These are phyloP conservation scores for Liriodendron chinense DNA, from an alignment of 164 flowering plant species.

Conservation along the genomic window DNA sequence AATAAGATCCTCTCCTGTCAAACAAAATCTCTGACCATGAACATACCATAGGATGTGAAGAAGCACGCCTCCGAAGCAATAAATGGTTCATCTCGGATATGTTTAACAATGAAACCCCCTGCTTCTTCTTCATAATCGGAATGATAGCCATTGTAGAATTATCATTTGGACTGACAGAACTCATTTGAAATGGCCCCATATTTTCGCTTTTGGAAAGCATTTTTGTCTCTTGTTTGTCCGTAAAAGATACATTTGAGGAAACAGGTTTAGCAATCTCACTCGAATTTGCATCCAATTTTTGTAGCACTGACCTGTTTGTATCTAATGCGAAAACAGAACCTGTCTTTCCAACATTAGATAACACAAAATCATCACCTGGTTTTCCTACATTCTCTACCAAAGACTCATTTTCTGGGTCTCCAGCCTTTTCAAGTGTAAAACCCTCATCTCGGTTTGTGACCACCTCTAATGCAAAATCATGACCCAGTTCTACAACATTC, in stretches of 20 bases:
- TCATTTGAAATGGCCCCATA: slow-evolving; percentile 2
- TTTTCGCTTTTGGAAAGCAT: slow-evolving; percentile 3
- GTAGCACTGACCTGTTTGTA: slow-evolving; percentile 2
- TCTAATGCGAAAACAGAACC: slow-evolving; percentile 3
- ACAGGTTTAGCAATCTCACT: slow-evolving; percentile 1
- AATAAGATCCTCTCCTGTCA: background rate
- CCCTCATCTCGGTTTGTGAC: slow-evolving; percentile 1
- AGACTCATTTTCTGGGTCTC: background rate
- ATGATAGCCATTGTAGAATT: slow-evolving; percentile 2
- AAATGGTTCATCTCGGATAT: slow-evolving; percentile 8
- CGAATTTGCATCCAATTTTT: slow-evolving; percentile 8
- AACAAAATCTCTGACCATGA: background rate
- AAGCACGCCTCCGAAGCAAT: slow-evolving; percentile 3
- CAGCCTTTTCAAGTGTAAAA: background rate
- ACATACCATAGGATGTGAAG: slow-evolving; percentile 4
- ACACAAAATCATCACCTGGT: slow-evolving; percentile 2
- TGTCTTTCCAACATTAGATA: background rate
- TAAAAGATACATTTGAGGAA: slow-evolving; percentile 4
- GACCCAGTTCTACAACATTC: slow-evolving; percentile 2
- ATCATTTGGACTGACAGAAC: background rate
- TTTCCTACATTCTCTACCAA: background rate
- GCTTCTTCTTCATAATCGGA: slow-evolving; percentile 11
- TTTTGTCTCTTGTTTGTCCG: background rate
- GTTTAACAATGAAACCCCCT: slow-evolving; percentile 1
- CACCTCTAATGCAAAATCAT: slow-evolving; percentile 14